Evolutionary conservation across 2,329 filamentous ascomycete genomes (phyloP).

Genomic region (Fusarium bactridioides): DNA sequence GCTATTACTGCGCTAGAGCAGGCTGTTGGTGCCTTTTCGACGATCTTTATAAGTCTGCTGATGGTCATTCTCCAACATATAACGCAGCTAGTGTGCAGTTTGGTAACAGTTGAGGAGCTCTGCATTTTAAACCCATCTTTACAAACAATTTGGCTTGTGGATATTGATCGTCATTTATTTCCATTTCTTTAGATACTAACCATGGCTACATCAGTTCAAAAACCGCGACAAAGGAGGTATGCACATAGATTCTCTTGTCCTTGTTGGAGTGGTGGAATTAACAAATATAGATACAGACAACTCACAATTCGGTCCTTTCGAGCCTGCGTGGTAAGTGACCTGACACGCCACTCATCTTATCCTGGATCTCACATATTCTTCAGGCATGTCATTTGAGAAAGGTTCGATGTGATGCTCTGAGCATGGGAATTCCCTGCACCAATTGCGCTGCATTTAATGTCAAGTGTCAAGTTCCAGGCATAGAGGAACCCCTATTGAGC

Average conservation of each 20-base stretch:
- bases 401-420: background rate
- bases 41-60: background rate
- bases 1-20: background rate
- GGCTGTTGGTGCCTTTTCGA: background rate
- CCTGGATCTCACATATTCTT: background rate
- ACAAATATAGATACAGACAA: background rate
- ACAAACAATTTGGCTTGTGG: background rate
- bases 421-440: background rate
- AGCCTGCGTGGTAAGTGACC: background rate
- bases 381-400: background rate
- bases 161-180: background rate
- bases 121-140: fast-evolving
- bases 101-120: background rate
- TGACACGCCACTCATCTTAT: background rate
- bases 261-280: background rate
- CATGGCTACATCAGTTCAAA: background rate
- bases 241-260: fast-evolving
- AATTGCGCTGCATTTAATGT: background rate
- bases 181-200: no score
- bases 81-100: background rate
- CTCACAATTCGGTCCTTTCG: background rate
- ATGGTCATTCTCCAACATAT: background rate
- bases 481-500: background rate
- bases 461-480: background rate
- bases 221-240: background rate